phyloP scores from a whole-genome alignment of 2,329 filamentous ascomycete genomes.

The Monilinia laxa region DNA sequence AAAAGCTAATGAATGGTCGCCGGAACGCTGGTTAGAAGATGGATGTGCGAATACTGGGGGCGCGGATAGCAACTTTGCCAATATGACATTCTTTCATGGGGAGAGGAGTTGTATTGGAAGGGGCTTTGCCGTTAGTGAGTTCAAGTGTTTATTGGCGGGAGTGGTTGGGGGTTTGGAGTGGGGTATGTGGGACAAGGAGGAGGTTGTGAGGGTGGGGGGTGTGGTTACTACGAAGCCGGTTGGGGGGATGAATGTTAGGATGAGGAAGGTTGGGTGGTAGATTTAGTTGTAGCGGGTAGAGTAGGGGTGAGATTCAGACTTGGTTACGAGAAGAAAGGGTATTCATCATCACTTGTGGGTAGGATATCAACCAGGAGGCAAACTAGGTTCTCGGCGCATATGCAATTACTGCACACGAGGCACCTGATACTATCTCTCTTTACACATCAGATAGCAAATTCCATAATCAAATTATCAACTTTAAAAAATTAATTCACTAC shows the following conservation, averaged over 20 bases:
- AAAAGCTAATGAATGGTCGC: conserved; percentile 59
- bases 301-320: no score
- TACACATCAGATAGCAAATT: no score
- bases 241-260: conserved; percentile 22
- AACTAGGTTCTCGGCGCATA: no score
- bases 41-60: conserved; percentile 54
- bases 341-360: no score
- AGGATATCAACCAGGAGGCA: no score
- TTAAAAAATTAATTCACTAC: no score
- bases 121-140: conserved; percentile 77
- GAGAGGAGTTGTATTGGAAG: conserved; percentile 82
- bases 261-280: conserved; percentile 8
- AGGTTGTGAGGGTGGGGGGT: conserved; percentile 56
- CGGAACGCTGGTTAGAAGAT: conserved; percentile 53
- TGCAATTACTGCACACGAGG: no score
- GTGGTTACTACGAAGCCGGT: conserved; percentile 42
- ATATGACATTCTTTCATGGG: conserved; percentile 81
- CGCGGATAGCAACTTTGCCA: conserved; percentile 71
- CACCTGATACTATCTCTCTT: no score
- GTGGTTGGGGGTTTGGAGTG: conserved; percentile 12
- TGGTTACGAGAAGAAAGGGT: no score
- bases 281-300: neutral
- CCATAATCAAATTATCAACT: no score
- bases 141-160: conserved; percentile 42
- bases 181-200: conserved; percentile 39